phyloP scores from a whole-genome alignment of 306 rosid species.

The Gynostemma pentaphyllum region DNA sequence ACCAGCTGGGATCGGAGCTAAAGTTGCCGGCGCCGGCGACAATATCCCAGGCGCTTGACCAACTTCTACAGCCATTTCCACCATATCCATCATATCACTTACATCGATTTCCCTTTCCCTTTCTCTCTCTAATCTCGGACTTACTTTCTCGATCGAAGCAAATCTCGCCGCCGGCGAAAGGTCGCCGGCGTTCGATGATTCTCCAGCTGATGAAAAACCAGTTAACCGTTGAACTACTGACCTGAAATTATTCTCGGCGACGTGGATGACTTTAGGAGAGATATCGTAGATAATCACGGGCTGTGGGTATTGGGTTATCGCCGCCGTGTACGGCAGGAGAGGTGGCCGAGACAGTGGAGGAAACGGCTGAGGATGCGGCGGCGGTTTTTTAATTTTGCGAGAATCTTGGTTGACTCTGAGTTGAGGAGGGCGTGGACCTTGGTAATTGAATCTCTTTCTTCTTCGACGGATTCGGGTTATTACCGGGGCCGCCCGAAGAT shows the following conservation, averaged over 20 bases:
- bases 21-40: slow-evolving; percentile 59
- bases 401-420: slow-evolving; percentile 68
- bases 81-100: slow-evolving; percentile 18
- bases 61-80: slow-evolving; percentile 41
- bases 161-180: slow-evolving; percentile 87
- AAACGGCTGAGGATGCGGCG: slow-evolving; percentile 37
- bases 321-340: neutral
- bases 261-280: slow-evolving; percentile 70
- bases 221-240: slow-evolving; percentile 87
- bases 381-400: slow-evolving; percentile 62
- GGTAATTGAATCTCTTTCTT: slow-evolving; percentile 52
- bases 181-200: slow-evolving; percentile 25
- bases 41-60: slow-evolving; percentile 59
- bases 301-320: slow-evolving; percentile 25
- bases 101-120: slow-evolving; percentile 20
- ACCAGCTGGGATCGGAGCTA: slow-evolving; percentile 53
- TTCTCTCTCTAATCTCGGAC: slow-evolving; percentile 49
- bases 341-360: slow-evolving; percentile 6
- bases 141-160: slow-evolving; percentile 70
- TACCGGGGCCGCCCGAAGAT: slow-evolving; percentile 16
- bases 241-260: slow-evolving; percentile 58
- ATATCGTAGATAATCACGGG: slow-evolving; percentile 78
- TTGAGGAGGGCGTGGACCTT: slow-evolving; percentile 75
- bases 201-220: slow-evolving; percentile 29
- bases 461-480: slow-evolving; percentile 22